Evolutionary conservation across 768 basidiomycete species (phyloP).

Genomic region (Boletus vermiculosoides): DNA sequence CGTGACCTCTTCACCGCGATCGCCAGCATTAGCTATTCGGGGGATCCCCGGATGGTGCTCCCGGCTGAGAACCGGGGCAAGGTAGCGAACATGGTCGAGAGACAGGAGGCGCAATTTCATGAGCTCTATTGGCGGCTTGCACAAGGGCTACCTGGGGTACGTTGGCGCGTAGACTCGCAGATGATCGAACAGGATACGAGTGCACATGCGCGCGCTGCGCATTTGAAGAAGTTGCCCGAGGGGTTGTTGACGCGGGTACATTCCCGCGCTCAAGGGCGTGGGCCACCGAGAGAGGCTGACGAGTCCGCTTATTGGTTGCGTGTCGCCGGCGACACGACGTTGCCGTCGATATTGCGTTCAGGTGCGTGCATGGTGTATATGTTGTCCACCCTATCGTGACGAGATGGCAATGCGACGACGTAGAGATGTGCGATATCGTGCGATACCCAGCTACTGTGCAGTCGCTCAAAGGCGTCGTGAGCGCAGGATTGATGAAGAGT

Average conservation of each 20-base stretch:
- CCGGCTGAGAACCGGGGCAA: constrained; percentile 95
- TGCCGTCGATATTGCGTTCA: constrained; percentile 51
- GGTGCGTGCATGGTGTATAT: constrained; percentile 39
- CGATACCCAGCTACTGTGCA: constrained; percentile 82
- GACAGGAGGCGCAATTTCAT: constrained; percentile 79
- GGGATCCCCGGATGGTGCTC: constrained; percentile 91
- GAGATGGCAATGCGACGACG: not conserved
- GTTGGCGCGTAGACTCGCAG: constrained; percentile 55
- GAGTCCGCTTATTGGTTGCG: constrained; percentile 75
- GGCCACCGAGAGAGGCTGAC: constrained; percentile 52
- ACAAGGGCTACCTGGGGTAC: constrained; percentile 75
- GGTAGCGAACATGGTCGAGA: constrained; percentile 88
- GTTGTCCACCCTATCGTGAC: not conserved
- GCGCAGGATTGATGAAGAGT: constrained; percentile 79
- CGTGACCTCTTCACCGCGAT: constrained; percentile 81
- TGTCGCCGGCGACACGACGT: constrained; percentile 61
- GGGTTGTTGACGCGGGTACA: constrained; percentile 59
- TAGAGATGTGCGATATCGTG: constrained; percentile 79
- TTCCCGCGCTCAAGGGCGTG: constrained; percentile 29
- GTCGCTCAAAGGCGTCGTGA: constrained; percentile 80
- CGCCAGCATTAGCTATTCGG: constrained; percentile 80
- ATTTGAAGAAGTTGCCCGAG: constrained; percentile 76
- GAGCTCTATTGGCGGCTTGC: constrained; percentile 83
- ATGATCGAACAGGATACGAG: constrained; percentile 73
- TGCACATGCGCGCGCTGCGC: constrained; percentile 64